Conservation (phyloP, 139 green algal species). For the Microglena sp. region DNA sequence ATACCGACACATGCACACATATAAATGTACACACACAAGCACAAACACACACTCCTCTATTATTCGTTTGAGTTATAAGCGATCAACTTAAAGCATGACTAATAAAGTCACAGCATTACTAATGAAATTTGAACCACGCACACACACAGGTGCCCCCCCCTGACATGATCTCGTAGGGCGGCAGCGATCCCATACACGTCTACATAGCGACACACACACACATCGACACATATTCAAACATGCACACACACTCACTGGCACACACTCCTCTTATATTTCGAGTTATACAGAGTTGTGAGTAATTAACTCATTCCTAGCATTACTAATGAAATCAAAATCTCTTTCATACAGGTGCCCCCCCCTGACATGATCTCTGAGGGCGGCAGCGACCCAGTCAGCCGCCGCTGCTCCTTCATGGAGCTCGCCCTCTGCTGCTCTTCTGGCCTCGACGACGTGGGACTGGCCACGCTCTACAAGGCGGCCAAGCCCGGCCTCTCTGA, state of each 20-base stretch:
- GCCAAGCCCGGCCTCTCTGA: conserved; percentile 48
- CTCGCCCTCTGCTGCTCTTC: conserved; percentile 57
- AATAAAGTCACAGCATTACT: too few relatives aligned
- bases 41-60: too few relatives aligned
- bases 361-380: conserved; percentile 49
- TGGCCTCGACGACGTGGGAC: conserved; percentile 49
- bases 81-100: too few relatives aligned
- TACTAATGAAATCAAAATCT: background rate
- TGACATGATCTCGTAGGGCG: conserved; percentile 52
- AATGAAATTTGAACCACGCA: background rate
- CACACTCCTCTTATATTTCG: too few relatives aligned
- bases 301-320: too few relatives aligned
- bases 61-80: too few relatives aligned
- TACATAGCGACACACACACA: too few relatives aligned
- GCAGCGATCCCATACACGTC: conserved; percentile 61
- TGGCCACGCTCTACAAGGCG: conserved; percentile 52
- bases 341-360: conserved; percentile 29
- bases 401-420: conserved; percentile 77
- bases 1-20: too few relatives aligned
- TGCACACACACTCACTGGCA: background rate
- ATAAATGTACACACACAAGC: background rate
- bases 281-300: too few relatives aligned
- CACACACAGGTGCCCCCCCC: conserved; percentile 29
- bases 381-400: conserved; percentile 39
- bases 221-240: background rate